Evolutionary conservation across 805 yeast genomes (phyloP), one percentile per base, ranked within the genome.

Genomic region (Yarrowia sp.): DNA sequence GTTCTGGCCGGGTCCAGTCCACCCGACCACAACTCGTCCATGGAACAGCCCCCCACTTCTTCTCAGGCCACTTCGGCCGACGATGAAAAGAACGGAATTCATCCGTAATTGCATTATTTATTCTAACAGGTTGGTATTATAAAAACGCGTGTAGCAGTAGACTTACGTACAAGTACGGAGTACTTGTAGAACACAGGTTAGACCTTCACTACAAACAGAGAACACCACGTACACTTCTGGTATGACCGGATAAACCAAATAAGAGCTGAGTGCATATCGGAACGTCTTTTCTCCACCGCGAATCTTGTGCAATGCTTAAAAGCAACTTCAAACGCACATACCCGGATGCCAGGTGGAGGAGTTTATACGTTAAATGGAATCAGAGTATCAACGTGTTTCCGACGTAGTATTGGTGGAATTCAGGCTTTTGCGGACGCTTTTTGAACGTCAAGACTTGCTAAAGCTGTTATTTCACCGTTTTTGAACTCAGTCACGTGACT

Each of bases 51-150:
- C 50, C 64, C 64, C 40, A 42, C 64, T 42, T 58, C 64, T 30
- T 58, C 64, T 14, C 64, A 58, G 40, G 50, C 64, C 17, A 58
- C 64, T 5, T 42, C 64, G 40, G 64, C 49, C 30, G 50, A 42
- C 50, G 64, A 55, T 33, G 63, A 58, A 58, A 58, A 61, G 66
- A 61, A 61, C 46, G 66, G 66, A 30, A 46, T 61, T 61, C 66
- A 61, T 58, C 64, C 64, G 50, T 58, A 58, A 58, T 58, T 58
- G 64, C 64, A 58, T 43, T 58, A 58, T 58, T 58, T 58, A 58
- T 58, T 58, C 64, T 58, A 58, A 58, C 64, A 58, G 43, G 64
- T 52, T 52, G 58, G 58, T 52, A 52, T 36, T 10, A 36, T 36
- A 34, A 9, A 34, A 34, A 12, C 3, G 38, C 3, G 38, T 2